Evolutionary conservation across 1,284 basidiomycete genomes (phyloP).

Genomic region (Fomitopsis schrenkii): DNA sequence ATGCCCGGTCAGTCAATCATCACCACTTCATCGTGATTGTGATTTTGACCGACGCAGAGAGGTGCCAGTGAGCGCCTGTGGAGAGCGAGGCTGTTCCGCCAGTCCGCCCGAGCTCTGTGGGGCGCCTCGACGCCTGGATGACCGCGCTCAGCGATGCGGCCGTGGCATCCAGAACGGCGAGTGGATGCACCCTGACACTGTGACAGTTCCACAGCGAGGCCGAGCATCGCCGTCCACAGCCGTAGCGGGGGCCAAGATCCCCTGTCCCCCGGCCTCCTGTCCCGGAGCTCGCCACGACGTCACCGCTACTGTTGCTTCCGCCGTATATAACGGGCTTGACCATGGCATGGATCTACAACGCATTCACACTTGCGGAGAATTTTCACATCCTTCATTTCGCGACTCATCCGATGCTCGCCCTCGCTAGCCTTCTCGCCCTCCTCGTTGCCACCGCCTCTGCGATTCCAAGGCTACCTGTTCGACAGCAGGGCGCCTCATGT

Average conservation of each 20-base stretch:
- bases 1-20: too few species aligned
- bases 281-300: background rate
- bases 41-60: too few species aligned
- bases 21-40: too few species aligned
- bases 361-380: background rate
- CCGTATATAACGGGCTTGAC: background rate
- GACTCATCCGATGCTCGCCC: background rate
- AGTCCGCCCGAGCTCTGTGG: background rate
- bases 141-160: background rate
- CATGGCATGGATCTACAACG: too few species aligned
- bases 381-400: too few species aligned
- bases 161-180: background rate
- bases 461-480: background rate
- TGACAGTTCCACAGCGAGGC: background rate
- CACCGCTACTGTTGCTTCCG: background rate
- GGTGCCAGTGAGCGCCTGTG: background rate
- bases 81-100: background rate
- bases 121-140: background rate
- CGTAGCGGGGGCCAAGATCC: background rate
- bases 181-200: background rate
- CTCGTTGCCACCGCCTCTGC: background rate
- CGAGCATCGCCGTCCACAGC: background rate
- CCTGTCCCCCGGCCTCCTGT: background rate
- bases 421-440: background rate
- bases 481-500: conserved; percentile 1